Evolutionary conservation across 805 yeast species (phyloP).

Genomic region (Wickerhamomyces strasburgensis): DNA sequence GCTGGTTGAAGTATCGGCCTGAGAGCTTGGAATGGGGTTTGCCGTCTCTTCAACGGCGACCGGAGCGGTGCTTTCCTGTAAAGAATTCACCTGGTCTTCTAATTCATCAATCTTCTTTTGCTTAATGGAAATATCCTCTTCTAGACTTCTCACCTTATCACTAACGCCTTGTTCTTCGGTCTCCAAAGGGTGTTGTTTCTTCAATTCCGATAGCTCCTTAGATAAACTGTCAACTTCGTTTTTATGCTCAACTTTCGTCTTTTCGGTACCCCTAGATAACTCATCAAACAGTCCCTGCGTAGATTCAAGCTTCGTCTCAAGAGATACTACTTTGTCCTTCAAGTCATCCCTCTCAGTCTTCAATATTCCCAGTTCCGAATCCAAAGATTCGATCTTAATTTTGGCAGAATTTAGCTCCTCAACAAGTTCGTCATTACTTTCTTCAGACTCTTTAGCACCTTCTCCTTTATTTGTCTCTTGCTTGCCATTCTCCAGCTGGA

Average conservation of each 20-base stretch:
- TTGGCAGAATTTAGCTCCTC: background rate
- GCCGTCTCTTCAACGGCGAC: background rate
- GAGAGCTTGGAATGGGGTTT: no score
- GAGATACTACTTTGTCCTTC: background rate
- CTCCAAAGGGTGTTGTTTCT: background rate
- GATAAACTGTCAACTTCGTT: background rate
- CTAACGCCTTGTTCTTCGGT: no score
- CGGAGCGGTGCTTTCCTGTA: background rate
- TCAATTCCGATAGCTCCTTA: background rate
- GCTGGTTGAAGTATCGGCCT: no score
- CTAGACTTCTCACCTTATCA: no score
- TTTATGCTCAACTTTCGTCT: no score
- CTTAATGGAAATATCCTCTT: no score
- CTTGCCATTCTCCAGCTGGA: slow-evolving; percentile 5
- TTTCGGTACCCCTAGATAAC: no score
- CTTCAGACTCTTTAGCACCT: background rate
- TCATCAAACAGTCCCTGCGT: background rate
- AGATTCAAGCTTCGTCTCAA: slow-evolving; percentile 2
- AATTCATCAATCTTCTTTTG: background rate
- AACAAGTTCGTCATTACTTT: background rate
- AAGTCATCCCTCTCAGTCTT: slow-evolving; percentile 7
- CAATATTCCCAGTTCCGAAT: slow-evolving; percentile 8
- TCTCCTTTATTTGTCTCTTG: background rate
- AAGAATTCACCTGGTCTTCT: background rate
- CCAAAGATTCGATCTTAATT: background rate